phyloP scores from a whole-genome alignment of 805 yeast species.

The Gaillardinia entomophila region DNA sequence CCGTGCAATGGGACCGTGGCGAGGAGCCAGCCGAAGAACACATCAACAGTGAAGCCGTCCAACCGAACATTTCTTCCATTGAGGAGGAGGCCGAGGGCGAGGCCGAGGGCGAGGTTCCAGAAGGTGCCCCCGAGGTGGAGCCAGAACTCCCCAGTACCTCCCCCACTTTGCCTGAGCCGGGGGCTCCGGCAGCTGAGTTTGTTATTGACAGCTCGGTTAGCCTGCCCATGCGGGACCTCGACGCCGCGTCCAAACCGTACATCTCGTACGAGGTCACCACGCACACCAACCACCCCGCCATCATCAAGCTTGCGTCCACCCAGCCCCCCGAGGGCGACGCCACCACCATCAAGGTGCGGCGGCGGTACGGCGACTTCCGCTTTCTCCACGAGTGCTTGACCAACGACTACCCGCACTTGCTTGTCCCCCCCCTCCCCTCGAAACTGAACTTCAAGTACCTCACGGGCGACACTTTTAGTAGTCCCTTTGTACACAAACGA shows the following conservation, averaged over 20 bases:
- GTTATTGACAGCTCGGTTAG: slow-evolving; percentile 33
- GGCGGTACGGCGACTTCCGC: slow-evolving; percentile 86
- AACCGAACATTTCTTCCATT: slow-evolving; percentile 1
- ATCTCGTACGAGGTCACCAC: slow-evolving; percentile 69
- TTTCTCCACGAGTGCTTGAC: slow-evolving; percentile 67
- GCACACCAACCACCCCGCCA: slow-evolving; percentile 54
- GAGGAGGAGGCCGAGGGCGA: slow-evolving; percentile 1
- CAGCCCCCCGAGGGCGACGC: slow-evolving; percentile 6
- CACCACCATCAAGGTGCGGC: slow-evolving; percentile 47
- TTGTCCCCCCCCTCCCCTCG: slow-evolving; percentile 92
- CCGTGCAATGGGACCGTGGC: slow-evolving; percentile 53
- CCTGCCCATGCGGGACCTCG: slow-evolving; percentile 65
- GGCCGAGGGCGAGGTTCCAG: slow-evolving; percentile 1
- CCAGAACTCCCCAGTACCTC: slow-evolving; percentile 1
- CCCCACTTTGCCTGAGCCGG: slow-evolving; percentile 1
- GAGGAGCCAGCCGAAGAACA: too few relatives aligned
- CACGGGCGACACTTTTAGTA: slow-evolving; percentile 87
- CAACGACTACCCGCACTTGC: slow-evolving; percentile 77
- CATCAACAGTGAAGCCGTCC: not conserved
- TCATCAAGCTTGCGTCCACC: slow-evolving; percentile 26
- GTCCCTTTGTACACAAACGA: slow-evolving; percentile 77
- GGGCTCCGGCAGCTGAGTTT: slow-evolving; percentile 4
- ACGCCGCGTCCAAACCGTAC: slow-evolving; percentile 65
- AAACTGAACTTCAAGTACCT: slow-evolving; percentile 86
- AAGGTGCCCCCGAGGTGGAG: not conserved